Percentiles rank a stretch among this genome's conserved stretches.
Evolutionary conservation across 2,329 filamentous ascomycete species (phyloP).

Genomic region (Colletotrichum siamense): DNA sequence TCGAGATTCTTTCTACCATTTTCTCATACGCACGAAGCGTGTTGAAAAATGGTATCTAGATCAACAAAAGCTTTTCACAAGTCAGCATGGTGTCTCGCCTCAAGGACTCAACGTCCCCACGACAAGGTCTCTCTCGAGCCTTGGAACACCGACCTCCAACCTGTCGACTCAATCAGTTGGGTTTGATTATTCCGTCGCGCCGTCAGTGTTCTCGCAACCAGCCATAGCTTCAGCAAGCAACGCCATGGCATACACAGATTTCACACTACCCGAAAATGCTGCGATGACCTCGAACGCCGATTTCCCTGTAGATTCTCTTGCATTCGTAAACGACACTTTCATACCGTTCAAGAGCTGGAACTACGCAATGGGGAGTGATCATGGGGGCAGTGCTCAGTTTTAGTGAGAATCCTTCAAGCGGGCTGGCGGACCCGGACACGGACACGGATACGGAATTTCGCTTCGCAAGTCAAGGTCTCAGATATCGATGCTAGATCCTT

Average conservation of each 20-base stretch:
- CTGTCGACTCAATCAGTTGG: neutral
- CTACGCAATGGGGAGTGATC: neutral
- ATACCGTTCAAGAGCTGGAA: constrained; percentile 12
- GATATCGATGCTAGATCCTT: neutral
- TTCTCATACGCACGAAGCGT: constrained; percentile 18
- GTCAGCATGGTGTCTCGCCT: neutral
- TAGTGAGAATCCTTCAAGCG: neutral
- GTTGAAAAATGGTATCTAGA: constrained; percentile 20
- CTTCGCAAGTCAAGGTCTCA: neutral
- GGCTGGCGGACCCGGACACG: constrained; percentile 18
- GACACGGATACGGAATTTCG: constrained; percentile 18
- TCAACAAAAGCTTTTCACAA: neutral
- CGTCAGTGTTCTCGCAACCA: neutral
- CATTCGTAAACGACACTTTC: constrained; percentile 1
- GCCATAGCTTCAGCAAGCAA: neutral
- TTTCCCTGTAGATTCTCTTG: neutral
- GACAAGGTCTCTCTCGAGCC: neutral
- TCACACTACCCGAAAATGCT: neutral
- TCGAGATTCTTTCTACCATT: constrained; percentile 28
- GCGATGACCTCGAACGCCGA: neutral
- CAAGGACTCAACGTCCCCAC: neutral
- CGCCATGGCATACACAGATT: neutral
- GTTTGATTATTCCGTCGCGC: neutral
- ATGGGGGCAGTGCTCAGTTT: neutral
- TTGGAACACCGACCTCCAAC: neutral